phyloP scores from a whole-genome alignment of 2,329 filamentous ascomycete genomes.

The Ophiostoma sp. region DNA sequence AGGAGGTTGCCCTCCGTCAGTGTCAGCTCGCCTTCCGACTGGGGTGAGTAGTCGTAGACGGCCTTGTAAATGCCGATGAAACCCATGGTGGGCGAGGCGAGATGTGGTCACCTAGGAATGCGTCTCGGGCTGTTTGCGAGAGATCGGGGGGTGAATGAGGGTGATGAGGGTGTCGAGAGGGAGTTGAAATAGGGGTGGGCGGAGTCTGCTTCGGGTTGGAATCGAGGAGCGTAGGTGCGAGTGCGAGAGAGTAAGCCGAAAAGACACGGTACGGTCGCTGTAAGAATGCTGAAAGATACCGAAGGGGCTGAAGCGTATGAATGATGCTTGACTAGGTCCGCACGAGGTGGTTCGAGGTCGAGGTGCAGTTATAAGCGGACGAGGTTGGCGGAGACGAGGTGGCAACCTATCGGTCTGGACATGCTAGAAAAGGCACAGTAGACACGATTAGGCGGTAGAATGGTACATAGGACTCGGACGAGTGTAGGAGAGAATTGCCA shows the following conservation, averaged over 20 bases:
- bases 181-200: conserved; percentile 9
- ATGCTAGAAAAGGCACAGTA: conserved; percentile 18
- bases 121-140: not conserved
- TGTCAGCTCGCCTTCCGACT: conserved; percentile 30
- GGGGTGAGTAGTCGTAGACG: conserved; percentile 30
- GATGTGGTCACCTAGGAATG: not conserved
- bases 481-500: not conserved
- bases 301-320: not conserved
- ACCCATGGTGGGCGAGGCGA: conserved; percentile 25
- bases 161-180: not conserved
- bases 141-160: not conserved
- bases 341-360: not conserved
- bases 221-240: not conserved
- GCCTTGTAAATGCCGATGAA: conserved; percentile 30
- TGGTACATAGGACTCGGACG: not conserved
- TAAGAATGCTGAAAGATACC: not conserved
- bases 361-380: not conserved
- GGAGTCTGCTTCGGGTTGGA: conserved; percentile 3
- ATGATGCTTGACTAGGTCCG: not conserved
- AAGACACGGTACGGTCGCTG: not conserved
- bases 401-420: conserved; percentile 15
- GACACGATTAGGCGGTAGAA: not conserved
- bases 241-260: not conserved
- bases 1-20: conserved; percentile 29
- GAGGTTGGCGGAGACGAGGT: not conserved